phyloP scores from a whole-genome alignment of 768 basidiomycete species.

The Hericium coralloides region DNA sequence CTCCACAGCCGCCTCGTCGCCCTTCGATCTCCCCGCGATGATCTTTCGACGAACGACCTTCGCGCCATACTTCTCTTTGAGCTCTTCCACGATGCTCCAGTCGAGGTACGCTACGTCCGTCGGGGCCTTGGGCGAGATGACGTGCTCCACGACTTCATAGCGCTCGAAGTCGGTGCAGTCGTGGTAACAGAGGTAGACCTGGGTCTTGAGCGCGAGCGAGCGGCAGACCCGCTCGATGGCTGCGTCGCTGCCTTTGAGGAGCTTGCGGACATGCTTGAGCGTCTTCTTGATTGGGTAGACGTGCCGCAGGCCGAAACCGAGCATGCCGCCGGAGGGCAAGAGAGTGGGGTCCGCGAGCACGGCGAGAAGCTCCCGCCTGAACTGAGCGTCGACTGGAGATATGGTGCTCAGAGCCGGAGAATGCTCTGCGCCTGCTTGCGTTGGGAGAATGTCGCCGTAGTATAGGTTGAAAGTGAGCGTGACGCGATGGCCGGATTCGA shows the following conservation, averaged over 20 bases:
- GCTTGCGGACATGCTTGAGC: not conserved
- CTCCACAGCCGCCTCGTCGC: not conserved
- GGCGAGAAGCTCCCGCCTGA: not conserved
- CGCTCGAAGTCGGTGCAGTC: not conserved
- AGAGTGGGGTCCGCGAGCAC: constrained; percentile 15
- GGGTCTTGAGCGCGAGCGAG: constrained; percentile 7
- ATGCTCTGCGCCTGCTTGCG: not conserved
- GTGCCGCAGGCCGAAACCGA: constrained; percentile 28
- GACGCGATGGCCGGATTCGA: constrained; percentile 30
- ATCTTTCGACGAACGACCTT: not conserved
- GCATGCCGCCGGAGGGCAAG: constrained; percentile 23
- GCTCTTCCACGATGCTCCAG: not conserved
- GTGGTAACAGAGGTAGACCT: not conserved
- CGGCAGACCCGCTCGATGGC: constrained; percentile 15
- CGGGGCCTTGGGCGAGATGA: not conserved
- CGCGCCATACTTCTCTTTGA: not conserved
- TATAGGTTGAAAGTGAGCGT: constrained; percentile 35
- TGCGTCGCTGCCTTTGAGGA: constrained; percentile 17
- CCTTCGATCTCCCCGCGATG: not conserved
- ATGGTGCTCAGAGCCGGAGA: no score
- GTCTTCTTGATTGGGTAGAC: constrained; percentile 22
- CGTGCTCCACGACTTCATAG: not conserved
- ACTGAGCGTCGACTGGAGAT: not conserved
- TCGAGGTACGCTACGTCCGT: not conserved
- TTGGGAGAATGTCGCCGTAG: not conserved